A percentile compares a stretch with the other conserved stretches of the same genome.
Conservation (phyloP, 768 basidiomycete species). For the Postia placenta region DNA sequence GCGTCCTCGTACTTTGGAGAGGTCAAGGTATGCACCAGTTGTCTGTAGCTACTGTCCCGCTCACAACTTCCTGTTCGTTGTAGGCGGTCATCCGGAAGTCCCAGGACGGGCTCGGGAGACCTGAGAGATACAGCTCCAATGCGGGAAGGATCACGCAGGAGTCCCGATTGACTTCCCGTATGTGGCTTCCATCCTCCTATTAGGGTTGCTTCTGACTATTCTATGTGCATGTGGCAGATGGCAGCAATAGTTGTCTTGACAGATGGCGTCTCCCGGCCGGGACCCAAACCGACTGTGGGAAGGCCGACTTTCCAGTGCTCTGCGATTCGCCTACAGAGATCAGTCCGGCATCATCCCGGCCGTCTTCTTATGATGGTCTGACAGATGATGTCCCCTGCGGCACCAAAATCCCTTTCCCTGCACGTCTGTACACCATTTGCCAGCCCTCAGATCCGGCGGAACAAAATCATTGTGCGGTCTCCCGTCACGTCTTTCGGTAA, state of each 20-base stretch:
- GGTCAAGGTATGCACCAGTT: not conserved
- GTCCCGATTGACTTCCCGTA: not conserved
- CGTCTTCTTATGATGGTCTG: too few relatives aligned
- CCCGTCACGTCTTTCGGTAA: too few relatives aligned
- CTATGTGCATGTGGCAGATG: not conserved
- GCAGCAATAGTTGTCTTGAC: not conserved
- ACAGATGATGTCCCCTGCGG: too few relatives aligned
- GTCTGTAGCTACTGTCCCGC: not conserved
- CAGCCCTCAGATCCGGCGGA: too few relatives aligned
- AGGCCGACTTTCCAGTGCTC: not conserved
- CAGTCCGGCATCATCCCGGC: too few relatives aligned
- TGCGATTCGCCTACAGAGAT: not conserved
- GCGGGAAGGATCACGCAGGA: not conserved
- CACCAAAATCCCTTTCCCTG: too few relatives aligned
- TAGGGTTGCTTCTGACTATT: not conserved
- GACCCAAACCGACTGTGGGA: not conserved
- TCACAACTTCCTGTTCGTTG: not conserved
- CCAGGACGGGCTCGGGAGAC: not conserved
- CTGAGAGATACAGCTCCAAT: not conserved
- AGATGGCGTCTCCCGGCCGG: not conserved
- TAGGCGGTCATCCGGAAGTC: constrained; percentile 2
- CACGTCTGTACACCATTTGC: too few relatives aligned
- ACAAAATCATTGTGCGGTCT: too few relatives aligned
- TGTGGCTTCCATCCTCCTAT: not conserved
- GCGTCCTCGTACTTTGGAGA: not conserved